Conservation (phyloP, 2,329 filamentous ascomycete genomes). For the Periconia macrospinosa region DNA sequence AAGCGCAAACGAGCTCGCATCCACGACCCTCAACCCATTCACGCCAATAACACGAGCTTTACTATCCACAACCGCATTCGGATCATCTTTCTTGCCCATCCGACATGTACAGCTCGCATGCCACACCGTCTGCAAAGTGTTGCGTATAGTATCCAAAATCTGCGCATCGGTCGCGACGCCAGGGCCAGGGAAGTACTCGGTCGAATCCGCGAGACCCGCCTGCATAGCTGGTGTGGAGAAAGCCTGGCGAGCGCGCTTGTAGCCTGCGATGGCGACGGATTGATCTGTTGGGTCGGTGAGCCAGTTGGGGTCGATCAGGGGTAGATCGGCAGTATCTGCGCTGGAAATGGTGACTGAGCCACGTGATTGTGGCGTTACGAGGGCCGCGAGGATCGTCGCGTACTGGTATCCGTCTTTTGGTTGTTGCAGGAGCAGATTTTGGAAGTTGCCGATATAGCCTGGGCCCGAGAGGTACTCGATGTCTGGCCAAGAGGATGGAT, state of each 20-base stretch:
- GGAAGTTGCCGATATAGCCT: conserved; percentile 22
- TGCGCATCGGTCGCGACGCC: conserved; percentile 26
- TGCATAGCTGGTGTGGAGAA: conserved; percentile 24
- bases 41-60: conserved; percentile 39
- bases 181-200: conserved; percentile 30
- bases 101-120: conserved; percentile 31
- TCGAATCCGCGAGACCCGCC: conserved; percentile 7
- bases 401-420: conserved; percentile 34
- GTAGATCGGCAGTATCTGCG: conserved; percentile 24
- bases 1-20: conserved; percentile 36
- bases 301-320: conserved; percentile 41
- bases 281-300: conserved; percentile 35
- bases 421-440: conserved; percentile 17
- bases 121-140: conserved; percentile 21
- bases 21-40: no score
- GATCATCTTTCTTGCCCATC: conserved; percentile 33
- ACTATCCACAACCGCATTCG: conserved; percentile 38
- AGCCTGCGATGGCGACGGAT: conserved; percentile 33
- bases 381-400: conserved; percentile 31
- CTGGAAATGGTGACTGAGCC: conserved; percentile 40
- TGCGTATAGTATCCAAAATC: conserved; percentile 21
- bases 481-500: conserved; percentile 27
- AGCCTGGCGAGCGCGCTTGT: conserved; percentile 32
- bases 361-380: conserved; percentile 38
- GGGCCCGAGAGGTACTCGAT: conserved; percentile 24